Evolutionary conservation across 139 green algal genomes (phyloP).

Genomic region (Desmodesmus armatus): DNA sequence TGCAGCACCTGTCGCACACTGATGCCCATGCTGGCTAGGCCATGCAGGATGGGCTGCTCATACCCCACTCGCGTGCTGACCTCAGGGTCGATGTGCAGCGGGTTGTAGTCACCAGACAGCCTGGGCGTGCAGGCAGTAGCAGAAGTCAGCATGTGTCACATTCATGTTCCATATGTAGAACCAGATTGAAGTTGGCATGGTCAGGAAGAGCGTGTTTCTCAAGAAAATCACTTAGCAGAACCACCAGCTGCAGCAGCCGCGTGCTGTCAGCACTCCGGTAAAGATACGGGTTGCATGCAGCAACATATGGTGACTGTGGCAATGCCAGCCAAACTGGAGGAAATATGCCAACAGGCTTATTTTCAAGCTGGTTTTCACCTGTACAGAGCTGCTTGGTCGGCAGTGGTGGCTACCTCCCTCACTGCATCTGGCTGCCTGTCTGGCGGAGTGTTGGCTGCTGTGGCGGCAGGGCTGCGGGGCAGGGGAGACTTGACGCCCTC

Average conservation of each 20-base stretch:
- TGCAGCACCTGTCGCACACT: slow-evolving; percentile 23
- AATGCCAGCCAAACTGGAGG: too few species aligned
- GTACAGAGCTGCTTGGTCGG: slow-evolving; percentile 49
- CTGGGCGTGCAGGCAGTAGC: not conserved
- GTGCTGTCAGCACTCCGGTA: too few species aligned
- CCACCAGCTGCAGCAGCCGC: too few species aligned
- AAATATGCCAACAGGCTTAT: too few species aligned
- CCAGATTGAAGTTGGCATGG: too few species aligned
- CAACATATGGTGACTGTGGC: not conserved
- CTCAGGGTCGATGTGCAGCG: slow-evolving; percentile 53
- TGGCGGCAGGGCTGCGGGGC: slow-evolving; percentile 18
- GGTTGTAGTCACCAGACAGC: slow-evolving; percentile 55
- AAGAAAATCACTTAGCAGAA: too few species aligned
- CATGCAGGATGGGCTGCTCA: slow-evolving; percentile 41
- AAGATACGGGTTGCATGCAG: not conserved
- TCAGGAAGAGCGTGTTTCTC: too few species aligned
- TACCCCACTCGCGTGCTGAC: slow-evolving; percentile 28
- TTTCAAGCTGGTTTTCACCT: slow-evolving; percentile 22
- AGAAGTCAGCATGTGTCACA: too few species aligned
- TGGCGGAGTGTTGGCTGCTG: slow-evolving; percentile 23
- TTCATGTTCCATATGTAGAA: too few species aligned
- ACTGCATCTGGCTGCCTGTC: slow-evolving; percentile 4
- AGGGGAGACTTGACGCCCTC: slow-evolving; percentile 2
- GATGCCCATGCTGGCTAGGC: slow-evolving; percentile 35
- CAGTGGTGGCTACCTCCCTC: slow-evolving; percentile 3